Base-by-base conservation (phyloP, 2,329 filamentous ascomycete genomes). In the Sporothrix schenckii region DNA sequence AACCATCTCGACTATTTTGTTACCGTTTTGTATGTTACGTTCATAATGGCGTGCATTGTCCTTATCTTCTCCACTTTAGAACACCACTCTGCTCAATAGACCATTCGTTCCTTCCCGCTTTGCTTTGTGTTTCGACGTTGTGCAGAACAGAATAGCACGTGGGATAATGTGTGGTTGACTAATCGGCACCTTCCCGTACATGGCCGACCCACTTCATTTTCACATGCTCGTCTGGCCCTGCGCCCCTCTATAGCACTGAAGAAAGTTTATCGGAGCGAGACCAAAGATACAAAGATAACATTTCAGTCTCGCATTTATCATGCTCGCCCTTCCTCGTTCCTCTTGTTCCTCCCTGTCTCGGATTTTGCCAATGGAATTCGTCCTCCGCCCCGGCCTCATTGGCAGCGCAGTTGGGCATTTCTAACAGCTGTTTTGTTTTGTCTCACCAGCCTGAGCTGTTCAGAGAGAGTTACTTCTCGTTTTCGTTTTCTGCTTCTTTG, bases 1-100 rank as follows among this genome's bases (percentile, higher is more conserved):
- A 61, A 67, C 44, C 61, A 67, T 70, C 69, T 70, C 69, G 69
- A 70, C 69, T 70, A 54, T 66, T 34, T 34, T 41, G 19, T 30
- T 54, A 56, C 16, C 34, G 7, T 16, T 34, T n/a, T 58, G 30
- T 58, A 58, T 39, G 11, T n/a, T 21, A 11, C 50, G 21, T 41
- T 10, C 19, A 58, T 61, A 24, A 13, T 6, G 39, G 34, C n/a
- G 10, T 21, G 39, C 10, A 24, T 21, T 61, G n/a, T 44, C 53
- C 11, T 56, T 56, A 56, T 56, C 34, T 16, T 60, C 56, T 27
- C 50, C 50, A 11, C 50, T 53, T 27, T 14, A 11, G 50, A 53
- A 53, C 27, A 9, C 3, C 21, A 24, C n/a, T 53, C 21, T 27
- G 4, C 50, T 4, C 24, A 11, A 16, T 34, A n/a, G n/a, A 21